Evolutionary conservation across 495 filamentous ascomycete genomes (phyloP), one percentile per base, ranked within the genome.

Genomic region (Hypoxylon intermedium): DNA sequence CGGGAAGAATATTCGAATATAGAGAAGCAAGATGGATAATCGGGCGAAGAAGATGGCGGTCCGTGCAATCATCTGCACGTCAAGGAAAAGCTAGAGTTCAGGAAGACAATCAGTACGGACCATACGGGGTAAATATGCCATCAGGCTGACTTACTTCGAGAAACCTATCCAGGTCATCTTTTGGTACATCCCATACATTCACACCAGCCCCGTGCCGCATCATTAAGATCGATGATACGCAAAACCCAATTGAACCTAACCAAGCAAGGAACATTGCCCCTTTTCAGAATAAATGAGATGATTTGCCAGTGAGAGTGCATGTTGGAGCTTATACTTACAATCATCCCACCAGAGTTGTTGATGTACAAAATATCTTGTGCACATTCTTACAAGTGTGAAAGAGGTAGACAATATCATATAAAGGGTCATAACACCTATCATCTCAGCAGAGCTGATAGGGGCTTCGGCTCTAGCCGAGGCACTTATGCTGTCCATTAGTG

Each of bases 1-100:
- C 4, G 60, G 60, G 47, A 63, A 63, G 61, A 77, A 75, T 31
- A 77, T 59, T 42, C 72, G 68, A 21, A 77, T 73, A 63, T 77
- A 77, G 38, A 77, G 65, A 1, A 70, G 48, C 12, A 77, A 51
- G 43, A 77, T 72, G 19, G 72, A 71, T 19, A 72, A 34, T 36
- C 74, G 72, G 47, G 73, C 68, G 58, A 70, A 72, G 49, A 57
- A 60, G 4, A 76, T 61, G 44, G 58, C 16, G 74, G 58, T 79
- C 74, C 58, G 90, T 66, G 33, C 81, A 74, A 41, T 36, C 49
- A 61, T 61, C 26, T 61, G 58, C n/a, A 45, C 9, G 1, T 28
- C 58, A 11, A 49, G 12, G 42, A 51, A 61, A 5, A 61, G 36
- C 58, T 61, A 37, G 21, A 15, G 28, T 15, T 1, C 36, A 0